A percentile compares a stretch with the other conserved stretches of the same genome.
Evolutionary conservation across 2,329 filamentous ascomycete genomes (phyloP).

Genomic region (Ophiognomonia clavigignenti-juglandacearum): DNA sequence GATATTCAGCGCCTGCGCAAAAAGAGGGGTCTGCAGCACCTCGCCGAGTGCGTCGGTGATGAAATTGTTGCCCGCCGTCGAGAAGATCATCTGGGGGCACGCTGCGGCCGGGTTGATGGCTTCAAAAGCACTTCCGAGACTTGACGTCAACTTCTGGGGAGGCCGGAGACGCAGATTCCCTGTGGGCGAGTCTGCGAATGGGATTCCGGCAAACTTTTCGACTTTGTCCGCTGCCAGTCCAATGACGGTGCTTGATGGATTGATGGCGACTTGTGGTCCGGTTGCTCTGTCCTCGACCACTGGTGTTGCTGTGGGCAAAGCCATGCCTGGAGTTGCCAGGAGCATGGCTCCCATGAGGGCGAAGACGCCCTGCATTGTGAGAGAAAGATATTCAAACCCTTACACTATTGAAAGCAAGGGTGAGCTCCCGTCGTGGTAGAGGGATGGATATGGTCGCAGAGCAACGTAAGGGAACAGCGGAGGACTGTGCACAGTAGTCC

Average conservation of each 20-base stretch:
- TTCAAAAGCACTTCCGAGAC: constrained; percentile 53
- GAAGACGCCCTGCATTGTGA: not conserved
- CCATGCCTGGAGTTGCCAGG: not conserved
- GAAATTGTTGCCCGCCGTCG: constrained; percentile 34
- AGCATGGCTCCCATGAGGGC: not conserved
- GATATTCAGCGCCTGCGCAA: constrained; percentile 33
- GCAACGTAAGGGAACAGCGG: too few relatives aligned
- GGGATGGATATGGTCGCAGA: too few relatives aligned
- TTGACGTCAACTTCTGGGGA: constrained; percentile 54
- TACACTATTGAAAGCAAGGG: not conserved
- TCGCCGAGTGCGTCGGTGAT: constrained; percentile 41
- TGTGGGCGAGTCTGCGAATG: constrained; percentile 66
- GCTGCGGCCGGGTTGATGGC: constrained; percentile 54
- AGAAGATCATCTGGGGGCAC: constrained; percentile 68
- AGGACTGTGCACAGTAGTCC: too few relatives aligned
- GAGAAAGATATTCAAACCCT: not conserved
- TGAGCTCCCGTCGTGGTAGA: too few relatives aligned
- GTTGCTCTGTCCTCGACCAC: not conserved
- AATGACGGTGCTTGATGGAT: constrained; percentile 37
- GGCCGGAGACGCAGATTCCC: constrained; percentile 63
- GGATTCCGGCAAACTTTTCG: constrained; percentile 70
- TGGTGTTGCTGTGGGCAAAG: not conserved
- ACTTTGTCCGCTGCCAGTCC: constrained; percentile 41
- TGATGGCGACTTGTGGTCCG: not conserved
- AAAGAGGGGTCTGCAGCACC: constrained; percentile 48